These are phyloP conservation scores for Capillidium heterosporum DNA, from an alignment of 371 early-diverging fungal genomes.

Conservation along the genomic window DNA sequence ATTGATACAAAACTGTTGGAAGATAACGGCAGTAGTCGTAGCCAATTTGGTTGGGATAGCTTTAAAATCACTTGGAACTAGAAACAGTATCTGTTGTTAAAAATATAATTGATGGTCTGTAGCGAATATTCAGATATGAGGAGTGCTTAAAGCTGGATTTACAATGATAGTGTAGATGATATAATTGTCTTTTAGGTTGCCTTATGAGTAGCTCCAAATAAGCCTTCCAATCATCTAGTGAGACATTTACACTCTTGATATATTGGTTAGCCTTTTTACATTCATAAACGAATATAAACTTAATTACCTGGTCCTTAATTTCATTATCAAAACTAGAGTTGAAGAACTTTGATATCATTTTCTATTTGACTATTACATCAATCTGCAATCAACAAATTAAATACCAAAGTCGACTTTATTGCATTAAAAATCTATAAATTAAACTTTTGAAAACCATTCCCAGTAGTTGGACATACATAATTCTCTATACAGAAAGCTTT, in stretches of 20 bases:
- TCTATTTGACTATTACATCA: background rate
- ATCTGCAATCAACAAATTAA: too few relatives aligned
- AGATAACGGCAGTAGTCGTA: slow-evolving; percentile 62
- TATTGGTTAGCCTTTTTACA: slow-evolving; percentile 56
- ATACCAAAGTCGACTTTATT: too few relatives aligned
- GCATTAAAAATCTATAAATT: too few relatives aligned
- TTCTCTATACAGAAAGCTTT: too few relatives aligned
- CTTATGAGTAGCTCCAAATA: slow-evolving; percentile 61
- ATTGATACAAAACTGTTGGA: slow-evolving; percentile 58
- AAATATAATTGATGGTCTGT: slow-evolving; percentile 61
- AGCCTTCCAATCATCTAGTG: slow-evolving; percentile 70
- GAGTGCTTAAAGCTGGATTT: slow-evolving; percentile 22
- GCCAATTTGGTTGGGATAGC: slow-evolving; percentile 75
- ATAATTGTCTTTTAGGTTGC: slow-evolving; percentile 45
- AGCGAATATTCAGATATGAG: slow-evolving; percentile 71
- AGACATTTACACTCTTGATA: slow-evolving; percentile 60
- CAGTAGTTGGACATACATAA: too few relatives aligned
- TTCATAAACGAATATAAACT: background rate
- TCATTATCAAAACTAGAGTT: background rate
- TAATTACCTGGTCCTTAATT: background rate
- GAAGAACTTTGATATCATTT: background rate
- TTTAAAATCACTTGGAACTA: slow-evolving; percentile 10
- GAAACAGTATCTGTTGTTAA: slow-evolving; percentile 31
- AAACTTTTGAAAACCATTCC: too few relatives aligned
- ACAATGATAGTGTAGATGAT: background rate